phyloP scores from a whole-genome alignment of 352 stramenopile genomes.

The Phytophthora uliginosa region DNA sequence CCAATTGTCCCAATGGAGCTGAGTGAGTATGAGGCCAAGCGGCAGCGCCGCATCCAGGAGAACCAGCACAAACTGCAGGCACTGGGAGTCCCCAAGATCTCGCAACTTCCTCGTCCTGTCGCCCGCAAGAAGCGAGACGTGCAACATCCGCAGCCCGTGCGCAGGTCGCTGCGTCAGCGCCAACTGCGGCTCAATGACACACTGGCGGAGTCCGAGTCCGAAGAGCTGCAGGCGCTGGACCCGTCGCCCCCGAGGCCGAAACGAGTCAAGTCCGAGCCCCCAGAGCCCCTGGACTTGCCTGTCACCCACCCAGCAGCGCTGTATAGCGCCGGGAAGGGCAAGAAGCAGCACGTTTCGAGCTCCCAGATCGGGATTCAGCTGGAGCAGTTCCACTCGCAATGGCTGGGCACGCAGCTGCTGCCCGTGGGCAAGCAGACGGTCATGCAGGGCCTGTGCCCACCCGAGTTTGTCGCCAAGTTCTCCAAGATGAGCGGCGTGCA shows the following conservation, averaged over 20 bases:
- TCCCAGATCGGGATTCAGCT: conserved; percentile 52
- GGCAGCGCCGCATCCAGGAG: conserved; percentile 56
- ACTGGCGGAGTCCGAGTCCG: background rate
- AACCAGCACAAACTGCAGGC: conserved; percentile 58
- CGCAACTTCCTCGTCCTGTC: background rate
- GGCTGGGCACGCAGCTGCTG: conserved; percentile 62
- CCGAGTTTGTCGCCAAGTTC: conserved; percentile 38
- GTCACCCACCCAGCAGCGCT: conserved; percentile 1
- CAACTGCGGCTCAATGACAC: conserved; percentile 3
- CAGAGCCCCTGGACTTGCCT: conserved; percentile 18
- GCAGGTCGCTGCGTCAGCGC: conserved; percentile 38
- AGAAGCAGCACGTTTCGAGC: conserved; percentile 22
- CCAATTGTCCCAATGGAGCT: conserved; percentile 24
- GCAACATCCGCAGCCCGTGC: conserved; percentile 13
- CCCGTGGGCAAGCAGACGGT: conserved; percentile 59
- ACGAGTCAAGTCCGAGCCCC: conserved; percentile 3
- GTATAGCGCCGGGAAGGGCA: background rate
- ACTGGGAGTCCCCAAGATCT: conserved; percentile 42
- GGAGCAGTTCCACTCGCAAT: conserved; percentile 52
- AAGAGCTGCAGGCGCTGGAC: conserved; percentile 3
- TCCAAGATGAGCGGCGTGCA: conserved; percentile 64
- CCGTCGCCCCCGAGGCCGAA: conserved; percentile 1
- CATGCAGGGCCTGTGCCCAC: conserved; percentile 59
- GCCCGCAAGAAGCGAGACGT: conserved; percentile 9
- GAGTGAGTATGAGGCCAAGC: conserved; percentile 73